These are phyloP conservation scores for Protea cynaroides DNA, from an alignment of 164 flowering plant genomes.

Conservation along the genomic window DNA sequence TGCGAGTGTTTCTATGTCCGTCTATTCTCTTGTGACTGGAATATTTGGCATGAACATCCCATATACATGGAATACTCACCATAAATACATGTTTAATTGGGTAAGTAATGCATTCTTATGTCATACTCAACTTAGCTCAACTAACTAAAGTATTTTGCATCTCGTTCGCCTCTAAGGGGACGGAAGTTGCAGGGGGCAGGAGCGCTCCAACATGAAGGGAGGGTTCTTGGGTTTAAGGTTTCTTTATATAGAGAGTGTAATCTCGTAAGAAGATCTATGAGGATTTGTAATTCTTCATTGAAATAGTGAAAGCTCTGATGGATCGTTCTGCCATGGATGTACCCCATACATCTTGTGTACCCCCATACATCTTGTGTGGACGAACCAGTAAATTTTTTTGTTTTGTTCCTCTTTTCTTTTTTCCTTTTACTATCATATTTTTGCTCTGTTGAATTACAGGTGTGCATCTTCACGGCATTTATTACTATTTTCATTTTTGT, in stretches of 20 bases:
- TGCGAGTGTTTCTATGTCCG: constrained; percentile 72
- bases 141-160: too few relatives aligned
- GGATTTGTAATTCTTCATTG: too few relatives aligned
- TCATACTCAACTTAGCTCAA: too few relatives aligned
- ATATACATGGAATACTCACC: constrained; percentile 66
- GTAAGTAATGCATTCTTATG: constrained; percentile 17
- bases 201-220: too few relatives aligned
- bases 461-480: constrained; percentile 41
- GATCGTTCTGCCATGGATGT: background rate
- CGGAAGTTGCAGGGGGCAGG: background rate
- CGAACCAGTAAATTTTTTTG: too few relatives aligned
- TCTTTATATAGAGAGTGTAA: too few relatives aligned
- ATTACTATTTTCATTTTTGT: constrained; percentile 31
- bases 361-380: background rate
- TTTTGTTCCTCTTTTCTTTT: too few relatives aligned
- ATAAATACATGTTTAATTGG: constrained; percentile 84
- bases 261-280: too few relatives aligned
- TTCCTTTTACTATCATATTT: too few relatives aligned
- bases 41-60: constrained; percentile 96
- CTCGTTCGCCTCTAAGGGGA: constrained; percentile 14
- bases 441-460: constrained; percentile 30
- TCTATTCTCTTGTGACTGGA: constrained; percentile 79
- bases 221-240: too few relatives aligned
- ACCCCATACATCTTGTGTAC: too few relatives aligned
- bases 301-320: too few relatives aligned